A percentile compares a stretch with the other conserved stretches of the same genome.
These are phyloP conservation scores for Paramecium primaurelia DNA, from an alignment of 73 alveolate species.

Conservation along the genomic window DNA sequence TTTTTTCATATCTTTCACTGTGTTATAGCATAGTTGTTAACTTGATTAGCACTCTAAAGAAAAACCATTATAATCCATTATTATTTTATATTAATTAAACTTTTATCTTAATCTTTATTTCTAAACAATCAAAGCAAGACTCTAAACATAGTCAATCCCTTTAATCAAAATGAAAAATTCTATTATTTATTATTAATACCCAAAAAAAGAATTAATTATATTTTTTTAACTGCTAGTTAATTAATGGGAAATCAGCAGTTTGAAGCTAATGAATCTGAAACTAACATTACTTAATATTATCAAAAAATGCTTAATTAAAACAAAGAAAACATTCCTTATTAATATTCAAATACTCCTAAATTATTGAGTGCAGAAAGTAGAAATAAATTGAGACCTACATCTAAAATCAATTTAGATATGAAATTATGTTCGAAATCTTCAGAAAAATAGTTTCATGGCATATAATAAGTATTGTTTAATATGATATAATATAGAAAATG, in stretches of 20 bases:
- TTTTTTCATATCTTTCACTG: neutral
- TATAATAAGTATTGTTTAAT: neutral
- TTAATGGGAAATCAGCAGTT: conserved; percentile 23
- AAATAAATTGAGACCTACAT: conserved; percentile 16
- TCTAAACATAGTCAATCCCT: neutral
- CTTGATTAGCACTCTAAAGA: neutral
- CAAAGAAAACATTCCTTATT: neutral
- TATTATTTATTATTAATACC: neutral
- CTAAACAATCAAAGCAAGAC: neutral
- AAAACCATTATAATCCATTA: neutral
- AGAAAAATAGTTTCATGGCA: neutral
- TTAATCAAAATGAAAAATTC: neutral
- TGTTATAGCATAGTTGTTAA: neutral
- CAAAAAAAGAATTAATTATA: neutral
- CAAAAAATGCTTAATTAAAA: neutral
- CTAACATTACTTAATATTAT: neutral
- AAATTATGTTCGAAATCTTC: neutral
- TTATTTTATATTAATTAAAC: neutral
- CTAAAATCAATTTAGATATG: neutral
- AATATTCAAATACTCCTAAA: neutral
- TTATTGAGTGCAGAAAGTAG: neutral
- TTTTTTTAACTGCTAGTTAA: conserved; percentile 2
- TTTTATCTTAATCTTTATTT: neutral
- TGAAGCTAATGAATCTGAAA: neutral
- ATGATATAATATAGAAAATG: neutral